These are phyloP conservation scores for Dictyostelium brefeldianum DNA, from an alignment of 78 protist genomes.

Conservation along the genomic window DNA sequence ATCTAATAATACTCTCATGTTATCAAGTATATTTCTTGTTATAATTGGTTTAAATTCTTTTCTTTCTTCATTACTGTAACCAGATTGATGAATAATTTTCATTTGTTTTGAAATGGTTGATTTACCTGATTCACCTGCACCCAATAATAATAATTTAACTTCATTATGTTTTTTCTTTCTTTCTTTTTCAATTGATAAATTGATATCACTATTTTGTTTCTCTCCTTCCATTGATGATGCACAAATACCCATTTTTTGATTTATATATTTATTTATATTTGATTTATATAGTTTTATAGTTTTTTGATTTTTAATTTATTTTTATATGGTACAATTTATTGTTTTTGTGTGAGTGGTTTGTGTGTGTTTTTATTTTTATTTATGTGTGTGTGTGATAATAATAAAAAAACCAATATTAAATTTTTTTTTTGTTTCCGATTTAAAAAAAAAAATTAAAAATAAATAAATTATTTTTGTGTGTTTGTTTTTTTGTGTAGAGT, in stretches of 20 bases:
- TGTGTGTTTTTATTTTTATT: not conserved
- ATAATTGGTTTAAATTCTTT: slow-evolving; percentile 62
- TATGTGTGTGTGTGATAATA: not conserved
- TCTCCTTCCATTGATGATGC: slow-evolving; percentile 49
- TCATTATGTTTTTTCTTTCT: slow-evolving; percentile 79
- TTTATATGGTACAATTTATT: not conserved
- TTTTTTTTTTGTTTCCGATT: not conserved
- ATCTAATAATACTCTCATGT: slow-evolving; percentile 72
- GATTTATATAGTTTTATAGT: not conserved
- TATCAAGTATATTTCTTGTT: slow-evolving; percentile 66
- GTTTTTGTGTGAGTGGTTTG: not conserved
- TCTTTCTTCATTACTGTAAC: slow-evolving; percentile 86
- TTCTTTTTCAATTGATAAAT: slow-evolving; percentile 66
- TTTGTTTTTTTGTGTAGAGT: no score
- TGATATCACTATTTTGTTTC: slow-evolving; percentile 63
- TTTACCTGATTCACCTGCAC: slow-evolving; percentile 91
- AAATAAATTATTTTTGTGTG: no score
- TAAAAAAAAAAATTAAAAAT: not conserved
- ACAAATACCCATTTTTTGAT: slow-evolving; percentile 65
- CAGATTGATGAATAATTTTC: slow-evolving; percentile 87
- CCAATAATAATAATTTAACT: slow-evolving; percentile 81
- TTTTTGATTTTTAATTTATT: no score
- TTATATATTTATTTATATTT: not conserved
- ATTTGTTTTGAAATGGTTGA: slow-evolving; percentile 91
- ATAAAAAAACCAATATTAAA: not conserved